phyloP scores from a whole-genome alignment of 345 rosid species.

The Corchorus olitorius region DNA sequence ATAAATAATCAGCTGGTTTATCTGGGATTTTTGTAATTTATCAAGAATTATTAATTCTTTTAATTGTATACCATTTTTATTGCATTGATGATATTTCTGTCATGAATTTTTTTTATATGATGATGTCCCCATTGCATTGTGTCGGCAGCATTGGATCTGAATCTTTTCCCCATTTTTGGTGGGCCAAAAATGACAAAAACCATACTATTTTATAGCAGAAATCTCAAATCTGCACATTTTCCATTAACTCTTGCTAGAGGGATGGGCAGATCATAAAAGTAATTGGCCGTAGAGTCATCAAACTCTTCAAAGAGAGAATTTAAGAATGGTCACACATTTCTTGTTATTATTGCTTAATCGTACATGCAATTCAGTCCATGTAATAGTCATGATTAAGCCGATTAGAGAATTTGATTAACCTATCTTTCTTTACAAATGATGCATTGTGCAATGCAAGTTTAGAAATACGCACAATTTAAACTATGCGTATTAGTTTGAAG shows the following conservation, averaged over 20 bases:
- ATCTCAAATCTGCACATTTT: not conserved
- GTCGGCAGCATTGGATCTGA: slow-evolving; percentile 1
- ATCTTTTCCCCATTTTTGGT: not conserved
- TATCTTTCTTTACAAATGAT: too few relatives aligned
- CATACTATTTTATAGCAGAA: not conserved
- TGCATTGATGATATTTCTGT: not conserved
- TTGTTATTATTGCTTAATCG: too few relatives aligned
- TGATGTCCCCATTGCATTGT: not conserved
- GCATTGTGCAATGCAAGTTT: too few relatives aligned
- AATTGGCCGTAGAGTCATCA: not conserved
- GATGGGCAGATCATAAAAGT: not conserved
- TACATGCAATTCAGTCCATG: too few relatives aligned
- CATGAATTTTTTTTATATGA: not conserved
- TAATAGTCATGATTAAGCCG: too few relatives aligned
- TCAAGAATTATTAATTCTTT: not conserved
- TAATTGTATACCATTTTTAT: not conserved
- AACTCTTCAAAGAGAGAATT: not conserved
- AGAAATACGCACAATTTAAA: too few relatives aligned
- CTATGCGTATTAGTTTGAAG: too few relatives aligned
- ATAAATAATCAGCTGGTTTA: slow-evolving; percentile 27
- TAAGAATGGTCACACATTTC: not conserved
- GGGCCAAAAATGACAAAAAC: not conserved
- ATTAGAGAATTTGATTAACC: too few relatives aligned
- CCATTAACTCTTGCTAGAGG: not conserved
- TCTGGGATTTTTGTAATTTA: slow-evolving; percentile 9